Evolutionary conservation across 176 grass and related monocot species (phyloP).

Genomic region (Carex littledalei): DNA sequence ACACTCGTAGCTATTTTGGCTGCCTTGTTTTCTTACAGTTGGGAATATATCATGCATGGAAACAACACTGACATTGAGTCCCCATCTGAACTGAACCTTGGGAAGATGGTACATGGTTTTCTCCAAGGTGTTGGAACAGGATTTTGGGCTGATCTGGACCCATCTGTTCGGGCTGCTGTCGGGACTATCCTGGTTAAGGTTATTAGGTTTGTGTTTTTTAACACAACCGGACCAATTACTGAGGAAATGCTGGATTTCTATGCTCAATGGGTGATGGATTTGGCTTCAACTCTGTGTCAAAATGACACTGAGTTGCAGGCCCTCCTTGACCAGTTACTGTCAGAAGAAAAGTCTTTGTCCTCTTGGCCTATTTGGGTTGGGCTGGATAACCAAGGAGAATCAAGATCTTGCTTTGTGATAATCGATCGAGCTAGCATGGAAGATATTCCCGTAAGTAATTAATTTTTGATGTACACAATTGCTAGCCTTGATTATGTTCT

Average conservation of each 20-base stretch:
- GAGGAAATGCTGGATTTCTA: slow-evolving; percentile 40
- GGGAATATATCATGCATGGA: slow-evolving; percentile 69
- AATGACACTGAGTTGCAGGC: slow-evolving; percentile 50
- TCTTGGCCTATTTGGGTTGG: slow-evolving; percentile 76
- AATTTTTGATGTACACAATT: background rate
- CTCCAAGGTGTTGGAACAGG: slow-evolving; percentile 38
- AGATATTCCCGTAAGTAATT: slow-evolving; percentile 2
- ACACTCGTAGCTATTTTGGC: slow-evolving; percentile 55
- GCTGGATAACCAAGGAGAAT: slow-evolving; percentile 27
- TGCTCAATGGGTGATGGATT: slow-evolving; percentile 64
- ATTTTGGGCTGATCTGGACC: slow-evolving; percentile 54
- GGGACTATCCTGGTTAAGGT: slow-evolving; percentile 62
- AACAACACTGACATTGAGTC: slow-evolving; percentile 30
- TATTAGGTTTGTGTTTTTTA: slow-evolving; percentile 68
- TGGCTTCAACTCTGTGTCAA: slow-evolving; percentile 46
- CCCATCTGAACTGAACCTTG: slow-evolving; percentile 21
- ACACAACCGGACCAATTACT: slow-evolving; percentile 30
- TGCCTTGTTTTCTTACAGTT: slow-evolving; percentile 64
- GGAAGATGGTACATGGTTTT: slow-evolving; percentile 52
- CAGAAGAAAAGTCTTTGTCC: slow-evolving; percentile 39
- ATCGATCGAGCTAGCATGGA: background rate
- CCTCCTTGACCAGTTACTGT: slow-evolving; percentile 59
- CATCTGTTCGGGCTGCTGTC: slow-evolving; percentile 43
- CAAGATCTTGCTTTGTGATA: slow-evolving; percentile 2
- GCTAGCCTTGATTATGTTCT: background rate